Evolutionary conservation across 1,284 basidiomycete species (phyloP), one percentile per base, ranked within the genome.

Genomic region (Pseudozyma sp.): DNA sequence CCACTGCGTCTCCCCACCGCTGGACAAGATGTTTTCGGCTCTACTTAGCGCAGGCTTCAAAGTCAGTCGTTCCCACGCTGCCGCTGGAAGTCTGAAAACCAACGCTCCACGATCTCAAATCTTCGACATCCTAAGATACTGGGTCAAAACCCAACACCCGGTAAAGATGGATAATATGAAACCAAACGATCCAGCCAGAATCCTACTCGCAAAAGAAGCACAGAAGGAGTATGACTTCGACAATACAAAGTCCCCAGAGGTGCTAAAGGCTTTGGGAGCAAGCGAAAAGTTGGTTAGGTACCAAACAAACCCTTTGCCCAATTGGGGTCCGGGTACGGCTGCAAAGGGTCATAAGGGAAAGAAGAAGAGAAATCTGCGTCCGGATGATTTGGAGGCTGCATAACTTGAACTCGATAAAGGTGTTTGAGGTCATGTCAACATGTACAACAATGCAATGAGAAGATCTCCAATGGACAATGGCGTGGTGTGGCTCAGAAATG

Each of bases 31-130:
- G 80, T 91, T 93, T 1, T 96, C 94, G 40, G 95, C 93, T 0
- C 87, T 99, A 19, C 88, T 98, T 5, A 91, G 98, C 77, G 93
- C 90, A 2, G 93, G 94, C 1, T 90, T 93, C 86, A 86, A 89
- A 55, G 89, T 97, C 39, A 96, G 94, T 6, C 90, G 96, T 16
- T 96, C 94, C 0, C 96, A 98, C 86, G 94, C 94, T 0, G 88
- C 88, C 19, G 86, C 93, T 0, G 96, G 96, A 0, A 96, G 93
- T 1, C 85, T 99, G 73, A 99, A 99, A 87, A 97, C 96, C 8
- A 89, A 90, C 39, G 95, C 94, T 1, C 88, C 91, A 0, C 88
- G 90, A 39, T 85, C 86, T 31, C 91, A 92, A 71, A 85, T 98
- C 3, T 90, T 92, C 81, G 95, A 97, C 83, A 87, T 97, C 49